These are phyloP conservation scores for Fusarium nelsonii DNA, from an alignment of 2,329 filamentous ascomycete genomes.

Conservation along the genomic window DNA sequence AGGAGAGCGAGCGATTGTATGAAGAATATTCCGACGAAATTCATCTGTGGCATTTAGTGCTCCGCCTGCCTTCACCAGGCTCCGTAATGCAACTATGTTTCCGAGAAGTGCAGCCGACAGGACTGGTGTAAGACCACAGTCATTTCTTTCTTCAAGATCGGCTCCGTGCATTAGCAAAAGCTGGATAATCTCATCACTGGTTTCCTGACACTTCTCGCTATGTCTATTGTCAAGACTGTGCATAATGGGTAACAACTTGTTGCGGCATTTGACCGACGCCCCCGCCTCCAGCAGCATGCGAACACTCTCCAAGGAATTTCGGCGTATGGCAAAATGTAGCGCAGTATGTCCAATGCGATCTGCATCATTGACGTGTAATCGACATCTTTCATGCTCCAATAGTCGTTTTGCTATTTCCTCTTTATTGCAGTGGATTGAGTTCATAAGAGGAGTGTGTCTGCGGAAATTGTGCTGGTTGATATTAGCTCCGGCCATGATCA, in stretches of 20 bases:
- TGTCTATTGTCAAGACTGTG: accelerated
- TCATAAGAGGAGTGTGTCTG: accelerated
- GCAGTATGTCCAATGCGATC: accelerated
- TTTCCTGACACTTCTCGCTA: accelerated
- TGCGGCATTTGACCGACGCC: background rate
- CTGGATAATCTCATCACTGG: accelerated
- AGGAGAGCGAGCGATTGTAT: accelerated
- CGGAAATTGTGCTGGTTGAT: accelerated
- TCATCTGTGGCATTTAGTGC: accelerated
- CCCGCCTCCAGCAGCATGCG: conserved; percentile 25
- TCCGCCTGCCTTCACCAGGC: background rate
- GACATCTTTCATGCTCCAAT: background rate
- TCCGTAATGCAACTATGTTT: accelerated
- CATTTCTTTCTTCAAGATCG: background rate
- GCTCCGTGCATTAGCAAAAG: background rate
- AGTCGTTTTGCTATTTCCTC: background rate
- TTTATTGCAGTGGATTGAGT: accelerated
- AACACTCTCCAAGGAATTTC: accelerated
- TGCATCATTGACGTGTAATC: accelerated
- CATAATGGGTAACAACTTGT: accelerated
- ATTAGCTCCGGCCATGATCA: conserved; percentile 11
- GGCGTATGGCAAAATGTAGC: accelerated
- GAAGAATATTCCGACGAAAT: accelerated
- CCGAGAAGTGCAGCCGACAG: accelerated
- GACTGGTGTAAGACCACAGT: accelerated